Evolutionary conservation across 441 rosid species (phyloP).

Genomic region (Pelargonium citronellum): DNA sequence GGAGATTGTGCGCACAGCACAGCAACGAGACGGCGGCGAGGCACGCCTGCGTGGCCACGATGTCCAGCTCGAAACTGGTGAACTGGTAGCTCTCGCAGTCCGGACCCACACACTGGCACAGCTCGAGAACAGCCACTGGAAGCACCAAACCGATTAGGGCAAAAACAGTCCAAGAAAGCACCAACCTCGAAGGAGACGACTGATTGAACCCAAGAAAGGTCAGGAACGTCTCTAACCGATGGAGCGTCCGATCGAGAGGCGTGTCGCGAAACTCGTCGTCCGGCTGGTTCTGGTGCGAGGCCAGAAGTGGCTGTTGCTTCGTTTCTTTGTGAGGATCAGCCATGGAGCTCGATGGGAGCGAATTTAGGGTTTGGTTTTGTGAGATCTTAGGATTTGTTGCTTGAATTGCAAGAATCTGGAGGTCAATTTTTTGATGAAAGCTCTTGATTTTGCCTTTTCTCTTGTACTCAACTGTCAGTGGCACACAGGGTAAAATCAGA

Average conservation of each 20-base stretch:
- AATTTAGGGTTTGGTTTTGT: too few species aligned
- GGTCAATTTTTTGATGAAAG: too few species aligned
- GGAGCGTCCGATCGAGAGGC: slow-evolving; percentile 25
- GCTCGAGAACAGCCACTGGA: slow-evolving; percentile 52
- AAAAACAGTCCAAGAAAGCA: slow-evolving; percentile 51
- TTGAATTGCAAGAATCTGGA: too few species aligned
- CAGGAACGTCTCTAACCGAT: slow-evolving; percentile 23
- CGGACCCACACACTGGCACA: slow-evolving; percentile 41
- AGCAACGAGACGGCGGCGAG: slow-evolving; percentile 66
- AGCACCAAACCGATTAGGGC: slow-evolving; percentile 41
- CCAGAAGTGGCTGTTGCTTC: neutral
- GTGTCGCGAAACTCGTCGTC: slow-evolving; percentile 12
- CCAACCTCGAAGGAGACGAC: slow-evolving; percentile 16
- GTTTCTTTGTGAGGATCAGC: slow-evolving; percentile 4
- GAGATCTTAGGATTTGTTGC: too few species aligned
- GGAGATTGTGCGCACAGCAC: slow-evolving; percentile 65
- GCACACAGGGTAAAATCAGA: too few species aligned
- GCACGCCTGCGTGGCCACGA: slow-evolving; percentile 57
- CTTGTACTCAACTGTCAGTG: too few species aligned
- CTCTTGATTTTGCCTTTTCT: too few species aligned
- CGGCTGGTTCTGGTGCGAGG: neutral
- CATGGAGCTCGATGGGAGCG: neutral
- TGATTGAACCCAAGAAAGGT: slow-evolving; percentile 27
- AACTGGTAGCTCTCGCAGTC: slow-evolving; percentile 45
- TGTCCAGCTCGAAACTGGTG: slow-evolving; percentile 54